These are phyloP conservation scores for Chrysanthemum makinoi DNA, from an alignment of 129 eudicot genomes.

Conservation along the genomic window DNA sequence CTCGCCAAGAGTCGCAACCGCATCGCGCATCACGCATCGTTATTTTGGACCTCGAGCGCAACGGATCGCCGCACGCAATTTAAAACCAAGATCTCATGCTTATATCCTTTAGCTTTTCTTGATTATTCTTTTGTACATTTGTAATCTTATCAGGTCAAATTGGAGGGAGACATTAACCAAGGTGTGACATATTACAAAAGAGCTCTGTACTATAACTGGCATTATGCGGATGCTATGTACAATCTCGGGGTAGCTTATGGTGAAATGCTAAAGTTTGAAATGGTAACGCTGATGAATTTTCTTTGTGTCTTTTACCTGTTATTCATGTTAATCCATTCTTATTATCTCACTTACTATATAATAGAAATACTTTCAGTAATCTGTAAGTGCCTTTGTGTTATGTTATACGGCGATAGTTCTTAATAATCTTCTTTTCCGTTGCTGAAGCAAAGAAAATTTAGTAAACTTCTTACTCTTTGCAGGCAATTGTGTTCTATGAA, in stretches of 20 bases:
- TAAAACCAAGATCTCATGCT: constrained; percentile 3
- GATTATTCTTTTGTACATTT: constrained; percentile 1
- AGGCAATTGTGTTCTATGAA: constrained; percentile 98
- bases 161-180: constrained; percentile 94
- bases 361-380: constrained; percentile 11
- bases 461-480: constrained; percentile 26
- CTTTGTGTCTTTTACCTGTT: not conserved
- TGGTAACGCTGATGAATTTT: constrained; percentile 46
- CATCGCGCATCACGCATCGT: too few relatives aligned
- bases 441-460: constrained; percentile 8
- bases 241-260: constrained; percentile 99
- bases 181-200: constrained; percentile 92
- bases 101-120: not conserved
- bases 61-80: too few relatives aligned
- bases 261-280: constrained; percentile 96
- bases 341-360: not conserved
- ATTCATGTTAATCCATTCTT: constrained; percentile 1
- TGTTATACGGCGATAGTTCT: not conserved
- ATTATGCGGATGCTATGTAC: constrained; percentile 99
- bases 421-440: not conserved
- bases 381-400: constrained; percentile 13
- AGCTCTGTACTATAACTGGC: constrained; percentile 97
- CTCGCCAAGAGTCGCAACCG: too few relatives aligned
- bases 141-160: constrained; percentile 61
- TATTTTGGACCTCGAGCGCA: too few relatives aligned